A percentile compares a stretch with the other conserved stretches of the same genome.
Conservation (phyloP, 2,329 filamentous ascomycete species). For the Phaeosphaeriaceae sp. region DNA sequence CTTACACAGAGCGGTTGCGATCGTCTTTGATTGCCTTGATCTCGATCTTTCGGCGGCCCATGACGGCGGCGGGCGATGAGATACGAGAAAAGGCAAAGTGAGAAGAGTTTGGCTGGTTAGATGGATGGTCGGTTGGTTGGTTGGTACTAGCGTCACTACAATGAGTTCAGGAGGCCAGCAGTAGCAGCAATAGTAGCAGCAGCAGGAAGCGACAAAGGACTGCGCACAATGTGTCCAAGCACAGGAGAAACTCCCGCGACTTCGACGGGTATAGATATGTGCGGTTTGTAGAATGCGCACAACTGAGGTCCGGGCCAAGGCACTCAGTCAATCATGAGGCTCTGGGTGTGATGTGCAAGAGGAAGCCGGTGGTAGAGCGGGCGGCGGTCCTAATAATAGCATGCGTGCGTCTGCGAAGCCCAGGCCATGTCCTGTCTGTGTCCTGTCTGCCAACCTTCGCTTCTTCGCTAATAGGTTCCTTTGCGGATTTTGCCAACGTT, state of each 20-base stretch:
- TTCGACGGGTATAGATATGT: constrained; percentile 33
- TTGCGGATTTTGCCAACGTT: constrained; percentile 18
- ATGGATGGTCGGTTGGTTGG: constrained; percentile 4
- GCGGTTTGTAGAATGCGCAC: constrained; percentile 20
- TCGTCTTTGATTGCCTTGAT: constrained; percentile 99
- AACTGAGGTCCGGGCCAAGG: constrained; percentile 19
- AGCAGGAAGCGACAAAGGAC: constrained; percentile 23
- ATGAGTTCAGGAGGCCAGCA: constrained; percentile 28
- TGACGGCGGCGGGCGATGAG: constrained; percentile 50
- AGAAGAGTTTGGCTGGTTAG: constrained; percentile 26
- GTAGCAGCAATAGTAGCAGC: constrained; percentile 1
- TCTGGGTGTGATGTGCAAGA: constrained; percentile 38
- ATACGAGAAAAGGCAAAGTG: constrained; percentile 16
- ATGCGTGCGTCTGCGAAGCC: constrained; percentile 27
- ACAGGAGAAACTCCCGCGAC: constrained; percentile 17
- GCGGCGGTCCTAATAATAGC: constrained; percentile 38
- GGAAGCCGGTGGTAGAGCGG: constrained; percentile 29
- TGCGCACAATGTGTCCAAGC: constrained; percentile 14
- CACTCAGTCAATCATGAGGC: constrained; percentile 28
- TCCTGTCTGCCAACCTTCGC: background rate
- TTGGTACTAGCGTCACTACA: constrained; percentile 23
- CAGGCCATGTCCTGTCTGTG: constrained; percentile 19
- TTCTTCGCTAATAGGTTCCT: constrained; percentile 25
- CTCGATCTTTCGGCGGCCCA: constrained; percentile 99
- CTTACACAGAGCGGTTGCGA: constrained; percentile 95